These are phyloP conservation scores for Tympanopsis confertula DNA, from an alignment of 2,329 filamentous ascomycete species.

Conservation along the genomic window DNA sequence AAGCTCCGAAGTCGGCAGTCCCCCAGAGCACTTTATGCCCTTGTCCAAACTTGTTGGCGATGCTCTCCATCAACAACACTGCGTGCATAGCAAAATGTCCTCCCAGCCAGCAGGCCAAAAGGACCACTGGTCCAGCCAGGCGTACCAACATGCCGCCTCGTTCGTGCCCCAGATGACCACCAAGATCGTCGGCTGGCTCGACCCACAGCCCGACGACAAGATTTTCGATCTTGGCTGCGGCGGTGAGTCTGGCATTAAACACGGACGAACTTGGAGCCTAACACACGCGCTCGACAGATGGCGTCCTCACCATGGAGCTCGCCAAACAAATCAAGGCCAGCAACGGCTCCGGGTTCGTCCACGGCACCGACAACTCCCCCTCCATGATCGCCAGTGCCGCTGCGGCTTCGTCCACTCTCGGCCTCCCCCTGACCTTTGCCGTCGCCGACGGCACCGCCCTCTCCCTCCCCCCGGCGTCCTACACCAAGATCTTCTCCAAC, in stretches of 20 bases:
- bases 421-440: slow-evolving; percentile 9
- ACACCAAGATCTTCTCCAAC: slow-evolving; percentile 52
- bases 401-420: slow-evolving; percentile 18
- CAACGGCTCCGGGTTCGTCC: slow-evolving; percentile 32
- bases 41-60: too few relatives aligned
- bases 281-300: slow-evolving; percentile 28
- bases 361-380: slow-evolving; percentile 46
- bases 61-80: too few relatives aligned
- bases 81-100: too few relatives aligned
- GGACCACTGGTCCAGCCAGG: slow-evolving; percentile 19
- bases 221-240: slow-evolving; percentile 56
- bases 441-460: slow-evolving; percentile 34
- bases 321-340: slow-evolving; percentile 23
- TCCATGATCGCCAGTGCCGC: slow-evolving; percentile 44
- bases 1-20: too few relatives aligned
- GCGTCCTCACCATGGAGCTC: slow-evolving; percentile 43
- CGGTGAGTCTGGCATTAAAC: slow-evolving; percentile 23
- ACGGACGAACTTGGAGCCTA: slow-evolving; percentile 1
- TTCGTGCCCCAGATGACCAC: slow-evolving; percentile 52
- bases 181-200: slow-evolving; percentile 45
- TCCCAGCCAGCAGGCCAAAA: too few relatives aligned
- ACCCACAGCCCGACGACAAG: slow-evolving; percentile 42
- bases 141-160: slow-evolving; percentile 47
- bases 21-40: too few relatives aligned
- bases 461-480: slow-evolving; percentile 22